Percentiles rank a stretch among this genome's conserved stretches.
These are phyloP conservation scores for Dictyostelium firmibasis DNA, from an alignment of 78 protist genomes.

Conservation along the genomic window DNA sequence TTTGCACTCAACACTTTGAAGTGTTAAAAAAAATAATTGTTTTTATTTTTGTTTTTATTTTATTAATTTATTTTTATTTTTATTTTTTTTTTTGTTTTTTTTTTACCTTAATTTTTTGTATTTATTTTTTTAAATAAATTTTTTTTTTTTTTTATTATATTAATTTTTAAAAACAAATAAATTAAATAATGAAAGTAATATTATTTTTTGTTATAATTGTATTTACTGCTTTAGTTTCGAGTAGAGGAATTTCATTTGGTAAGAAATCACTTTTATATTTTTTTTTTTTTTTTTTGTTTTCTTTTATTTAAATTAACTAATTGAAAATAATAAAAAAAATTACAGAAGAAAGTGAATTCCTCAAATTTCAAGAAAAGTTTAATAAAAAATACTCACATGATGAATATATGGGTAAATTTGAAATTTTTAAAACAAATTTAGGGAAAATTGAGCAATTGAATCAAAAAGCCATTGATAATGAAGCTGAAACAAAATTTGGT, in stretches of 20 bases:
- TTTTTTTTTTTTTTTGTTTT: too few relatives aligned
- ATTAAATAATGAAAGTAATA: not conserved
- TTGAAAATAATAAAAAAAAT: not conserved
- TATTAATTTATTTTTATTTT: too few relatives aligned
- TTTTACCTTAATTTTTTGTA: too few relatives aligned
- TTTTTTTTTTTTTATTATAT: not conserved
- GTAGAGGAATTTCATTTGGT: not conserved
- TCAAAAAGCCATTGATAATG: not conserved
- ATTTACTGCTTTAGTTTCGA: not conserved
- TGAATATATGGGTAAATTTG: slow-evolving; percentile 14
- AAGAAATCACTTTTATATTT: not conserved
- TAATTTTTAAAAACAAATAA: too few relatives aligned
- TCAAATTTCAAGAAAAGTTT: slow-evolving; percentile 15
- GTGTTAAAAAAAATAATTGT: too few relatives aligned
- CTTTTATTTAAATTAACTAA: not conserved
- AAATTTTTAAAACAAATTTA: slow-evolving; percentile 33
- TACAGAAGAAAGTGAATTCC: slow-evolving; percentile 18
- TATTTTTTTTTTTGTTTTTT: too few relatives aligned
- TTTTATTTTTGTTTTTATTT: too few relatives aligned
- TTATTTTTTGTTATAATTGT: not conserved
- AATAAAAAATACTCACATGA: slow-evolving; percentile 19
- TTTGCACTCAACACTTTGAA: too few relatives aligned
- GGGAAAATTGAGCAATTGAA: not conserved
- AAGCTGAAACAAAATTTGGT: slow-evolving; percentile 30
- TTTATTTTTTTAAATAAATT: too few relatives aligned